These are phyloP conservation scores for Leccinum variabile DNA, from an alignment of 1,284 basidiomycete species.

Conservation along the genomic window DNA sequence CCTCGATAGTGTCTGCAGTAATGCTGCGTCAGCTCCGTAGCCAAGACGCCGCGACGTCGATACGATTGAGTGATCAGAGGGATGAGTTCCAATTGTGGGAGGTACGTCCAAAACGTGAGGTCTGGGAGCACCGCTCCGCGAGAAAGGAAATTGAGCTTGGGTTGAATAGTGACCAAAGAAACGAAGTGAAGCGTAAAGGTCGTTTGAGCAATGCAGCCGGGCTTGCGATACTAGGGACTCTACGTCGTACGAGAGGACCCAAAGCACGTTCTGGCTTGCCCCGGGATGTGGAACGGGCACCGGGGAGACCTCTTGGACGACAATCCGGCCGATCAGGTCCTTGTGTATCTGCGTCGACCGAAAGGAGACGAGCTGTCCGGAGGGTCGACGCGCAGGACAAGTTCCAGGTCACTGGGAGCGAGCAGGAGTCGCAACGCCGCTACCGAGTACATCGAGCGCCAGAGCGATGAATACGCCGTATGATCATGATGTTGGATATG, in stretches of 20 bases:
- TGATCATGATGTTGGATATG: constrained; percentile 15
- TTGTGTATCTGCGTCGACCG: constrained; percentile 24
- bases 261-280: constrained; percentile 16
- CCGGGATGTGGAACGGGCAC: constrained; percentile 16
- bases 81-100: constrained; percentile 54
- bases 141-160: constrained; percentile 16
- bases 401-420: constrained; percentile 21
- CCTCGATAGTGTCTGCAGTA: constrained; percentile 54
- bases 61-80: constrained; percentile 68
- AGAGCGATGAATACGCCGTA: constrained; percentile 2
- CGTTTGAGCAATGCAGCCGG: constrained; percentile 29
- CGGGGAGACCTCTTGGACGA: constrained; percentile 15
- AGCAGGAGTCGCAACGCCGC: constrained; percentile 2
- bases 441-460: constrained; percentile 4
- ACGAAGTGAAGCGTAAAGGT: constrained; percentile 15
- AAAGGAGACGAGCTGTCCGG: constrained; percentile 21
- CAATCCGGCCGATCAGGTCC: constrained; percentile 12
- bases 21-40: not conserved
- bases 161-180: not conserved
- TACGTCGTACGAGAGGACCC: constrained; percentile 24
- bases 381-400: constrained; percentile 21
- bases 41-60: constrained; percentile 52
- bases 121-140: not conserved
- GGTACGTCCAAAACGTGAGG: constrained; percentile 3
- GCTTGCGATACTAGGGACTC: constrained; percentile 19